phyloP scores from a whole-genome alignment of 441 rosid species.

The Arabidopsis lyrata region DNA sequence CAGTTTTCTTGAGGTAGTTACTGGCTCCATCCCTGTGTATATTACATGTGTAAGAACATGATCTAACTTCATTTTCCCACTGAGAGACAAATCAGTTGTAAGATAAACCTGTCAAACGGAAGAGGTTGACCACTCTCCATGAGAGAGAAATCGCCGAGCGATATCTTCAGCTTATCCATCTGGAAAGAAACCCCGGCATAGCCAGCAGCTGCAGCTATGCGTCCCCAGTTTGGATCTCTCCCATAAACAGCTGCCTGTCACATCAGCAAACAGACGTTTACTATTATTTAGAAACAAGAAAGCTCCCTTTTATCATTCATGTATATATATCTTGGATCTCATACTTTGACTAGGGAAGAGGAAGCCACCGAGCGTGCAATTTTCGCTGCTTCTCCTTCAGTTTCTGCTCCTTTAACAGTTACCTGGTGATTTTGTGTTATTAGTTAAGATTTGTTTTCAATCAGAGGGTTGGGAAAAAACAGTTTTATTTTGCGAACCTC shows the following conservation, averaged over 20 bases:
- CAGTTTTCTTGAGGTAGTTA: conserved; percentile 73
- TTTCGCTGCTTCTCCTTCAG: conserved; percentile 81
- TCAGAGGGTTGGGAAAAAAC: neutral
- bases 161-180: conserved; percentile 65
- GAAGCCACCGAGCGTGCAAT: conserved; percentile 94
- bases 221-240: conserved; percentile 98
- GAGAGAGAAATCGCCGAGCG: conserved; percentile 83
- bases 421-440: conserved; percentile 51
- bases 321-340: conserved; percentile 27
- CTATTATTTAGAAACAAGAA: conserved; percentile 23
- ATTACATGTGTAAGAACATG: conserved; percentile 27
- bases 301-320: conserved; percentile 23
- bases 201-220: conserved; percentile 97
- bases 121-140: conserved; percentile 96
- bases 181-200: conserved; percentile 78
- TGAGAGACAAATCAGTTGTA: conserved; percentile 10
- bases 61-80: neutral
- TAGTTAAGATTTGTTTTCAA: conserved; percentile 11
- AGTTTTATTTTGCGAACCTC: conserved; percentile 59
- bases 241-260: conserved; percentile 92
- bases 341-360: conserved; percentile 92
- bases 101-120: conserved; percentile 75
- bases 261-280: conserved; percentile 30
- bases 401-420: conserved; percentile 55
- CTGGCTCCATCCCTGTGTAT: conserved; percentile 69